phyloP scores from a whole-genome alignment of 1,284 basidiomycete species.

The Pyrrhoderma noxium region DNA sequence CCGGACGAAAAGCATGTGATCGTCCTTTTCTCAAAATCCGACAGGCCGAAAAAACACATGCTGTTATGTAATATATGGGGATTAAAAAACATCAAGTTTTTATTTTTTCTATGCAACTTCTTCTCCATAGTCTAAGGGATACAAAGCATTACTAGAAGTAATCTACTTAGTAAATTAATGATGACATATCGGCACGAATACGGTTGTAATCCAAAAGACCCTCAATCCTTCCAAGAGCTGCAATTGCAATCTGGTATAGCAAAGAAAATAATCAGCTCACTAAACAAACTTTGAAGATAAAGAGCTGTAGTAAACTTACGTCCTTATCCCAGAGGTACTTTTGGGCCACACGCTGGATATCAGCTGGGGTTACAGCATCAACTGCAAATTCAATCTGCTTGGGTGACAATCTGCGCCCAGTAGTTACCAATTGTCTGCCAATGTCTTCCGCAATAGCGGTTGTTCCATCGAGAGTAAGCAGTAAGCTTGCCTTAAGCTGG shows the following conservation, averaged over 20 bases:
- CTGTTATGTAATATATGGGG: too few species aligned
- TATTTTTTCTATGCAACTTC: not conserved
- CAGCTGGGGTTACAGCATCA: slow-evolving; percentile 81
- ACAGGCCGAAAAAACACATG: too few species aligned
- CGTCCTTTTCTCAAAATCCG: too few species aligned
- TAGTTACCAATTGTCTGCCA: slow-evolving; percentile 93
- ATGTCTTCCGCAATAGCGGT: slow-evolving; percentile 98
- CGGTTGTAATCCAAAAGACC: slow-evolving; percentile 84
- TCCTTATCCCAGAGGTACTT: slow-evolving; percentile 98
- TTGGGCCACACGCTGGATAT: slow-evolving; percentile 91
- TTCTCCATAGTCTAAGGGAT: not conserved
- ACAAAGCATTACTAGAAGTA: not conserved
- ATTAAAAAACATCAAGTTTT: too few species aligned
- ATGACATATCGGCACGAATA: slow-evolving; percentile 75
- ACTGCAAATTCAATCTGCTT: slow-evolving; percentile 92
- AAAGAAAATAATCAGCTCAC: slow-evolving; percentile 11
- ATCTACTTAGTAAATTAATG: slow-evolving; percentile 54
- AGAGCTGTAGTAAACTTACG: too few species aligned
- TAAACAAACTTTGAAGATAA: too few species aligned
- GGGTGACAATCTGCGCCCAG: slow-evolving; percentile 84
- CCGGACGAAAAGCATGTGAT: too few species aligned
- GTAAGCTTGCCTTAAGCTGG: slow-evolving; percentile 91
- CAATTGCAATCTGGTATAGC: slow-evolving; percentile 58
- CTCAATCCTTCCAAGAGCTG: slow-evolving; percentile 80
- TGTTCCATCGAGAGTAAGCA: slow-evolving; percentile 89